Base-by-base conservation (phyloP, 2,329 filamentous ascomycete genomes). In the Zopfia rhizophila region DNA sequence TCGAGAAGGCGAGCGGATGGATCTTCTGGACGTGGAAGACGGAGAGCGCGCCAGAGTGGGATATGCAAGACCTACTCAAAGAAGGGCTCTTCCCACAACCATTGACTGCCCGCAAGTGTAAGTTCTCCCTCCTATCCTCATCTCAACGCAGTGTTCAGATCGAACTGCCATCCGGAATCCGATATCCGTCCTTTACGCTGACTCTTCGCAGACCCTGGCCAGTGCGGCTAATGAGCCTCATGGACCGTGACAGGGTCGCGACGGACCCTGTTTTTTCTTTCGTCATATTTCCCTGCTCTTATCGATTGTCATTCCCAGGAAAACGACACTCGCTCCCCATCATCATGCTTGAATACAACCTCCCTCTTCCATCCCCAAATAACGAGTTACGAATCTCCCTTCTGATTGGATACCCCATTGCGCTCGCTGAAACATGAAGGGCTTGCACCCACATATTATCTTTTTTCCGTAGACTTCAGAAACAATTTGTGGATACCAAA, bases 11-110 rank as follows among this genome's bases (percentile, higher is more conserved):
- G 4, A 65, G 53, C 2, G 76, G 76, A 1, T 79, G 76, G 76
- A 75, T 78, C 55, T 78, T 77, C 62, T 79, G 77, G 77, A 76
- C 72, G 4, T 78, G 76, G 76, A 78, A 78, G 69, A 78, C 75
- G 1, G 76, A 79, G 58, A 68, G 68, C 17, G 75, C 75, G 23
- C 76, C 76, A 2, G 76, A 78, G 53, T 78, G 76, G 76, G 72
- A 79, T 44, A 77, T 78, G 73, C 55, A 76, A 58, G 68, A 72
- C 16, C 56, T 78, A 45, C 54, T 74, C 11, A 62, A 61, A 18
- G 71, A 69, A 22, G 75, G 75, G 5, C 55, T 83, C 32, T 83
- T 82, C 63, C 79, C 79, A 13, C 72, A 76, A 51, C 73, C 73
- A 11, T 55, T 75, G 48, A 68, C 61, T 3, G 51, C 61, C 33